Base-by-base conservation (phyloP, 129 eudicot genomes). In the Scalesia atractyloides region DNA sequence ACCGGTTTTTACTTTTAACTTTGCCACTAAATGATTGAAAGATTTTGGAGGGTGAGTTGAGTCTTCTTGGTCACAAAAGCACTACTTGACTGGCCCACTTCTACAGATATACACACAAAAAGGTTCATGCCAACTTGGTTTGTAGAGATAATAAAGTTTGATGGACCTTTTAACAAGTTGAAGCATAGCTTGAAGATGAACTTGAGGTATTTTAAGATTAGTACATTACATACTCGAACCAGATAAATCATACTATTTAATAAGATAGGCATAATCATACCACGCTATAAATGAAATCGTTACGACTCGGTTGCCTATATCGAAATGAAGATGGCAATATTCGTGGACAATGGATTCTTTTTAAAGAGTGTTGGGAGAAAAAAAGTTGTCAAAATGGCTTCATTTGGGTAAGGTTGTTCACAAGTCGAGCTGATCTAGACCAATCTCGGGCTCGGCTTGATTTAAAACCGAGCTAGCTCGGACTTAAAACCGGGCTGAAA, bases 41-140 rank as follows among this genome's bases (percentile, higher is more conserved):
- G 73, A 66, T 66, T 65, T 68, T 75, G 73, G 56, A 56, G 66
- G 22, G 73, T 48, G 59, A 50, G 44, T 67, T 49, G 58, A 75
- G 59, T 12, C 80, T 76, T 76, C 73, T 76, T 54, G 60, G 49
- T 54, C 47, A 76, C 80, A 76, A 76, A 76, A 66, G 80, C 66
- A 66, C 47, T 15, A 73, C 62, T 47, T 57, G 58, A 72, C 61
- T 9, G 22, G 46, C 47, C 73, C 59, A 54, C 53, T 56, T 26
- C 24, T 17, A 44, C 16, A 41, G 46, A 9, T 41, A 7, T 41
- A 41, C 46, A 54, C 33, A 8, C 33, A 18, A 54, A 54, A 54
- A 54, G 61, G 14, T 54, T 14, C 61, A 18, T 18, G 61, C 30
- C 61, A 54, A 54, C 61, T 54, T 18, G 61, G 26, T 54, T 54